Percentiles rank a stretch among this genome's conserved stretches.
Conservation (phyloP, 768 basidiomycete genomes). For the Hypsizygus marmoreus region DNA sequence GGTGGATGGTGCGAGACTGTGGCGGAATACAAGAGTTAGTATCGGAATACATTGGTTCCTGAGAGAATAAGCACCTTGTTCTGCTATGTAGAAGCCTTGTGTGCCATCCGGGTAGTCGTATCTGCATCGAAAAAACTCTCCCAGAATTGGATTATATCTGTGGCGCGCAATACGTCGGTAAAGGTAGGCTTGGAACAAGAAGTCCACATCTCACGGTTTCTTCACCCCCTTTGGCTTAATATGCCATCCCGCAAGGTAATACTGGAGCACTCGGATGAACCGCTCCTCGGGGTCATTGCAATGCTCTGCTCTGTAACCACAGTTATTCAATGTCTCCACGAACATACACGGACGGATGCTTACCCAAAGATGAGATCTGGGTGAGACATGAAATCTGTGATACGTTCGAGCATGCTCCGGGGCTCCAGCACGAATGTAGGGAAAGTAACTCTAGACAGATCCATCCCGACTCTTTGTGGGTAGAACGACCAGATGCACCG, state of each 20-base stretch:
- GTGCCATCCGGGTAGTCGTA: constrained; percentile 92
- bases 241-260: constrained; percentile 99
- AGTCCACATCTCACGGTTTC: constrained; percentile 76
- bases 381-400: constrained; percentile 99
- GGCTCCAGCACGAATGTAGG: constrained; percentile 97
- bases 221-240: constrained; percentile 99
- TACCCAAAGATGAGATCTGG: constrained; percentile 96
- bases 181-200: no score
- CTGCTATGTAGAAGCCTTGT: constrained; percentile 93
- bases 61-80: constrained; percentile 66
- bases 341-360: constrained; percentile 30
- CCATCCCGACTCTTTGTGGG: constrained; percentile 83
- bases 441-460: constrained; percentile 91
- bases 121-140: constrained; percentile 96
- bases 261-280: constrained; percentile 87
- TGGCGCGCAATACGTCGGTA: constrained; percentile 3
- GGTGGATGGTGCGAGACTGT: constrained; percentile 96
- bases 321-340: background rate
- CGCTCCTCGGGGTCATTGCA: constrained; percentile 84
- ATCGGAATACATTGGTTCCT: background rate
- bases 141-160: constrained; percentile 95
- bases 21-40: constrained; percentile 1
- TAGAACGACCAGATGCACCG: background rate
- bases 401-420: constrained; percentile 94
- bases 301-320: constrained; percentile 65